Conservation (phyloP, 179 eudicot species). For the Silene vulgaris region DNA sequence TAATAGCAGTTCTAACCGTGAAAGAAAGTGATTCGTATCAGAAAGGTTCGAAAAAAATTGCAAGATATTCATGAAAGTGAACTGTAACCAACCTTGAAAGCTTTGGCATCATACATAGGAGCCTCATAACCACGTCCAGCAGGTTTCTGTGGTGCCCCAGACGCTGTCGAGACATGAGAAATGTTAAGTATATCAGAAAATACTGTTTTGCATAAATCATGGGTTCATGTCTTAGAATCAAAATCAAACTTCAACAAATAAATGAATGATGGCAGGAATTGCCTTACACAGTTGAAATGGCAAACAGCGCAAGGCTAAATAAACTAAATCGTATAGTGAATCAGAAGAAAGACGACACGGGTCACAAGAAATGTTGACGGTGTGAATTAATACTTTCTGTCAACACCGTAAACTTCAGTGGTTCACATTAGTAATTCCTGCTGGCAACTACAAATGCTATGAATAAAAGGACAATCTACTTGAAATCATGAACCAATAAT, state of each 20-base stretch:
- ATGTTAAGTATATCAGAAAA: not conserved
- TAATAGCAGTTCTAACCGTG: not conserved
- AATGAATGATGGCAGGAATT: not conserved
- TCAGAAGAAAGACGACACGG: not conserved
- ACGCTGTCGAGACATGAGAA: conserved; percentile 23
- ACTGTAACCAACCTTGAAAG: conserved; percentile 49
- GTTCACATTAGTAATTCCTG: not conserved
- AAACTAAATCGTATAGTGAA: not conserved
- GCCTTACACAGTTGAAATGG: not conserved
- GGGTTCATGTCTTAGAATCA: not conserved
- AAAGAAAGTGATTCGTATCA: not conserved
- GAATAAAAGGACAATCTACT: not conserved
- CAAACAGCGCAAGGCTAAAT: not conserved
- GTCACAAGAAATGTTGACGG: not conserved
- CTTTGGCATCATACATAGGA: conserved; percentile 49
- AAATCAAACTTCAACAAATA: not conserved
- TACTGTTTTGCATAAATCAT: not conserved
- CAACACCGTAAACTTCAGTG: not conserved
- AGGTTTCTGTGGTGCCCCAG: conserved; percentile 53
- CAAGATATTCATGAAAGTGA: not conserved
- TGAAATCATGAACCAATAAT: not conserved
- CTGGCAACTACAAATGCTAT: conserved; percentile 1
- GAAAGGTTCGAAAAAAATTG: conserved; percentile 9
- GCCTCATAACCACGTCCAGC: conserved; percentile 51
- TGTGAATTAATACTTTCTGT: not conserved